A percentile compares a stretch with the other conserved stretches of the same genome.
Evolutionary conservation across 257 asterid species (phyloP).

Genomic region (Echium plantagineum): DNA sequence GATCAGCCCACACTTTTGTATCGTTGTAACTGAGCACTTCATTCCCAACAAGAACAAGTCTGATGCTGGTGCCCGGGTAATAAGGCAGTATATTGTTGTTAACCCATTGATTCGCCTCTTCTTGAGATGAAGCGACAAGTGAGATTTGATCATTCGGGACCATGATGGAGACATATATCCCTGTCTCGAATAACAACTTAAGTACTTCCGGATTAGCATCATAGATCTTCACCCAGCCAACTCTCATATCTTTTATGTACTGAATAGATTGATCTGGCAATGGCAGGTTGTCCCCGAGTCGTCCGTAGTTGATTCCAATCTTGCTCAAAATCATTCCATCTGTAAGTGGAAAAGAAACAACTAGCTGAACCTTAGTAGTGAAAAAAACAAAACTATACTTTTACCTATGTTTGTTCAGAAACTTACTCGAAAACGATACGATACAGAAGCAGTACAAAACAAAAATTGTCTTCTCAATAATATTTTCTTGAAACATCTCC

Average conservation of each 20-base stretch:
- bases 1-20: slow-evolving; percentile 29
- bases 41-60: slow-evolving; percentile 56
- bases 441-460: slow-evolving; percentile 23
- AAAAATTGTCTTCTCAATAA: slow-evolving; percentile 7
- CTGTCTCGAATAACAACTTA: slow-evolving; percentile 43
- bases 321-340: slow-evolving; percentile 24
- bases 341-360: slow-evolving; percentile 11
- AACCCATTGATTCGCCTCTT: slow-evolving; percentile 49
- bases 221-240: slow-evolving; percentile 37
- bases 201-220: slow-evolving; percentile 60
- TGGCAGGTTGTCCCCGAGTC: slow-evolving; percentile 42
- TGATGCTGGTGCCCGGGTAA: slow-evolving; percentile 44
- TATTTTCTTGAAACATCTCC: slow-evolving; percentile 16
- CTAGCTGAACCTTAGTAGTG: background rate
- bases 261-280: slow-evolving; percentile 44
- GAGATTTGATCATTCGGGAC: slow-evolving; percentile 38
- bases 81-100: slow-evolving; percentile 33
- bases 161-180: slow-evolving; percentile 47
- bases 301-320: slow-evolving; percentile 63
- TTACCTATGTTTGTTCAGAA: background rate
- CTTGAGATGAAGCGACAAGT: slow-evolving; percentile 36
- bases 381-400: too few relatives aligned
- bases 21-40: slow-evolving; percentile 43
- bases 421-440: slow-evolving; percentile 36
- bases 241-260: slow-evolving; percentile 30